Percentiles rank a stretch among this genome's conserved stretches.
Evolutionary conservation across 768 basidiomycete species (phyloP).

Genomic region (Mycena pura): DNA sequence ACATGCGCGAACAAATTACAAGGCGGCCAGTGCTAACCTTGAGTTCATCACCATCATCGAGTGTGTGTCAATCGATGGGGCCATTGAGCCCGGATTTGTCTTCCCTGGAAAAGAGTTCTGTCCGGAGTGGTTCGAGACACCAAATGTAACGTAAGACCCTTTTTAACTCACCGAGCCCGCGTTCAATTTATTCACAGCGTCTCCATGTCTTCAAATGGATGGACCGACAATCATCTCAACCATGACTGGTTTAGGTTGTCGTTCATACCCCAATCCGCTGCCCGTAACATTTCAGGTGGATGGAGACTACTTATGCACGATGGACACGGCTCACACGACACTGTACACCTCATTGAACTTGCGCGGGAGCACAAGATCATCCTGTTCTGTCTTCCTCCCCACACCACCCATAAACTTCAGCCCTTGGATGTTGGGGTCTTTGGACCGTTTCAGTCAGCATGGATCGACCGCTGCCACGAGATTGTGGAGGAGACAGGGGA

Average conservation of each 20-base stretch:
- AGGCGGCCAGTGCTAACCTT: slow-evolving; percentile 39
- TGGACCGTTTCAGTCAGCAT: slow-evolving; percentile 35
- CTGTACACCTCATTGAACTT: slow-evolving; percentile 17
- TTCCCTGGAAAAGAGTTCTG: slow-evolving; percentile 32
- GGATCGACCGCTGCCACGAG: slow-evolving; percentile 31
- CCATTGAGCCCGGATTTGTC: slow-evolving; percentile 38
- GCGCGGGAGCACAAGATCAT: slow-evolving; percentile 37
- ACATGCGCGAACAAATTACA: slow-evolving; percentile 20
- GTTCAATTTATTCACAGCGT: slow-evolving; percentile 34
- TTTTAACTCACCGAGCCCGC: slow-evolving; percentile 3
- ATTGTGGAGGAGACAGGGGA: slow-evolving; percentile 20
- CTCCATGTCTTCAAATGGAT: slow-evolving; percentile 38
- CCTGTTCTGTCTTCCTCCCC: slow-evolving; percentile 41
- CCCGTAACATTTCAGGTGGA: slow-evolving; percentile 22
- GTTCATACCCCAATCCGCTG: slow-evolving; percentile 36
- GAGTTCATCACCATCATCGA: slow-evolving; percentile 50
- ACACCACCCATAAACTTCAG: slow-evolving; percentile 49
- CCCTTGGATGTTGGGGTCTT: slow-evolving; percentile 51
- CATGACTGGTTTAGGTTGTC: slow-evolving; percentile 36
- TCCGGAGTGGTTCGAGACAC: slow-evolving; percentile 28
- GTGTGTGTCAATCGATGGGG: slow-evolving; percentile 43
- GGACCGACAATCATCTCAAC: slow-evolving; percentile 41
- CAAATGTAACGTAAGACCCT: slow-evolving; percentile 20
- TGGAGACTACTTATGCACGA: slow-evolving; percentile 40
- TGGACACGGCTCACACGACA: slow-evolving; percentile 44